Base-by-base conservation (phyloP, 768 basidiomycete species). In the Mrakia gelida region DNA sequence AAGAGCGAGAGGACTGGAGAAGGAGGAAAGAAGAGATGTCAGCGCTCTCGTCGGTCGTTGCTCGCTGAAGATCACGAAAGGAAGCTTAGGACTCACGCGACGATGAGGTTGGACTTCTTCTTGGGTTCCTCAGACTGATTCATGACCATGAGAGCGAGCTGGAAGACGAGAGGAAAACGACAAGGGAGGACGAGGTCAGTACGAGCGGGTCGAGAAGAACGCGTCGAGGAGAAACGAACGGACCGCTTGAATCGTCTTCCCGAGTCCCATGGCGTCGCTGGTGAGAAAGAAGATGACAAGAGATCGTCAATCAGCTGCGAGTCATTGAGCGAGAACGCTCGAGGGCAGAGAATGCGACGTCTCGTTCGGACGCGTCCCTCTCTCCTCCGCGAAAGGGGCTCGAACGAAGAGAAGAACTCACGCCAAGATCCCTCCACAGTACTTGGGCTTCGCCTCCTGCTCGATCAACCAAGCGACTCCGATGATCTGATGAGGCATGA, bases 391-490 rank as follows among this genome's bases (percentile, higher is more conserved):
- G n/a, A n/a, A n/a, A n/a, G n/a, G n/a, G n/a, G n/a, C 59, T 28
- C n/a, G n/a, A 28, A 59, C 3, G 1, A 10, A 45, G 7, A 9
- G 4, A 21, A n/a, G 63, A 0, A 38, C 54, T 32, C 71, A 73
- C 18, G 81, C 82, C 11, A 84, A 78, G 54, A 83, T 82, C 0
- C 83, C 84, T n/a, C 84, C 84, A 6, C 71, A 54, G 59, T 70
- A 79, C 32, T 78, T 79, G 16, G 75, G 65, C 28, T 82, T 79
- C 61, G 79, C 80, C 77, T 85, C 84, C 76, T 84, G 81, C 23
- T 89, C 86, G 0, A 91, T 76, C 92, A 93, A 92, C 90, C 92
- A 93, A 54, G 88, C 88, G 26, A 93, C 92, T 0, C 92, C 92
- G 71, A 92, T 88, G 26, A 87, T 85, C 80, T 92, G 90, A 82